Evolutionary conservation across 148 eudicot genomes (phyloP).

Genomic region (Camellia japonica): DNA sequence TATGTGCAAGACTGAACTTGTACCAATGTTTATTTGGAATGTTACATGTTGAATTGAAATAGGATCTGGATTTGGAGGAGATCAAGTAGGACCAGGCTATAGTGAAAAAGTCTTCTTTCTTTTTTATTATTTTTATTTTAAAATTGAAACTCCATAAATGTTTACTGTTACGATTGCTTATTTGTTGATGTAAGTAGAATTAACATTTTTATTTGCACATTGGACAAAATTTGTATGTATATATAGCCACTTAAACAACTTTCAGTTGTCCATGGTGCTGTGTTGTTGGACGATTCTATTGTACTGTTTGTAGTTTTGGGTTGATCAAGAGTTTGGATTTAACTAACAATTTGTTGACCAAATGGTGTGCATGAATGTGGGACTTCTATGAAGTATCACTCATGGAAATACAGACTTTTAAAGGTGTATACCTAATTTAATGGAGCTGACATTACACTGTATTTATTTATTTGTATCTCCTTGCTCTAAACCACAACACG

Average conservation of each 20-base stretch:
- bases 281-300: background rate
- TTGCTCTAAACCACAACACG: no score
- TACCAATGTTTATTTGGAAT: slow-evolving; percentile 18
- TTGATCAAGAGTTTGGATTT: background rate
- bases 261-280: background rate
- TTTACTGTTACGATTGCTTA: background rate
- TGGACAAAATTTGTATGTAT: background rate
- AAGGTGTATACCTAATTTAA: no score
- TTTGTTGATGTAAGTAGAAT: background rate
- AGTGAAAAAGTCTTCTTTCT: no score
- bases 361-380: background rate
- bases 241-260: background rate
- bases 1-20: slow-evolving; percentile 17
- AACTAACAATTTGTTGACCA: no score
- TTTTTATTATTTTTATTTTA: background rate
- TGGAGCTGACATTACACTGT: no score
- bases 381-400: no score
- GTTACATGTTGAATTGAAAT: slow-evolving; percentile 24
- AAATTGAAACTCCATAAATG: background rate
- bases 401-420: no score
- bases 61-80: slow-evolving; percentile 19
- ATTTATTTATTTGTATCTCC: no score
- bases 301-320: background rate
- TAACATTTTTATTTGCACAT: background rate
- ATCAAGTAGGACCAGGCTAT: slow-evolving; percentile 13